Percentiles rank a stretch among this genome's conserved stretches.
These are phyloP conservation scores for Craspedostauros australis DNA, from an alignment of 108 stramenopile species.

Conservation along the genomic window DNA sequence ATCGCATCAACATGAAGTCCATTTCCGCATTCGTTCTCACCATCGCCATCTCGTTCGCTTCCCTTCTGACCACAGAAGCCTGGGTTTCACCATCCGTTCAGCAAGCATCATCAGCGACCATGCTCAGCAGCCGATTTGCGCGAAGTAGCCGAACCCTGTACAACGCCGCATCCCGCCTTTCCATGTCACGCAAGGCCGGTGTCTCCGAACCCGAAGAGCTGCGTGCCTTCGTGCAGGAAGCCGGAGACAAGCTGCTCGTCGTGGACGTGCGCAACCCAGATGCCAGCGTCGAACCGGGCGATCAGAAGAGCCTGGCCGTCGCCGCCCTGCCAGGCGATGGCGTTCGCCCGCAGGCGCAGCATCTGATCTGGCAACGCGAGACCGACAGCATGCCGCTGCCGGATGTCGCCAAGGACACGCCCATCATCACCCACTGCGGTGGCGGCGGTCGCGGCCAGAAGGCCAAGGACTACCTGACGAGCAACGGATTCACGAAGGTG, in stretches of 20 bases:
- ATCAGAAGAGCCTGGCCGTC: constrained; percentile 55
- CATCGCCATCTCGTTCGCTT: too few species aligned
- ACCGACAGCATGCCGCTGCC: constrained; percentile 62
- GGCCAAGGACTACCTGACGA: constrained; percentile 76
- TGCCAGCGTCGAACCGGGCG: constrained; percentile 63
- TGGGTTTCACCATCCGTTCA: too few species aligned
- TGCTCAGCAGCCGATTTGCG: too few species aligned
- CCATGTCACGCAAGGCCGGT: constrained; percentile 44
- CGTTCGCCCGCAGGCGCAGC: constrained; percentile 49
- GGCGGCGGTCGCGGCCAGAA: constrained; percentile 80
- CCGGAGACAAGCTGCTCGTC: constrained; percentile 64
- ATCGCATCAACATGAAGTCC: too few species aligned
- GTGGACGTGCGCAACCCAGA: constrained; percentile 79
- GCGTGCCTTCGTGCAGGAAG: constrained; percentile 44
- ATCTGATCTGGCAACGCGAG: constrained; percentile 62
- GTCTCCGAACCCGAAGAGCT: constrained; percentile 67
- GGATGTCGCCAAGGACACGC: constrained; percentile 53
- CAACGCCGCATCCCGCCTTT: too few species aligned
- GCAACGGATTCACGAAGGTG: constrained; percentile 79
- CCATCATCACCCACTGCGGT: constrained; percentile 88
- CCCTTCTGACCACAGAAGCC: too few species aligned
- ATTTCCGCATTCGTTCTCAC: too few species aligned
- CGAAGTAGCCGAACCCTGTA: too few species aligned
- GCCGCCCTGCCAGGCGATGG: constrained; percentile 47
- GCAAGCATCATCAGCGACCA: too few species aligned